Percentiles rank a stretch among this genome's conserved stretches.
These are phyloP conservation scores for Tulasnella sp. DNA, from an alignment of 768 basidiomycete species.

Conservation along the genomic window DNA sequence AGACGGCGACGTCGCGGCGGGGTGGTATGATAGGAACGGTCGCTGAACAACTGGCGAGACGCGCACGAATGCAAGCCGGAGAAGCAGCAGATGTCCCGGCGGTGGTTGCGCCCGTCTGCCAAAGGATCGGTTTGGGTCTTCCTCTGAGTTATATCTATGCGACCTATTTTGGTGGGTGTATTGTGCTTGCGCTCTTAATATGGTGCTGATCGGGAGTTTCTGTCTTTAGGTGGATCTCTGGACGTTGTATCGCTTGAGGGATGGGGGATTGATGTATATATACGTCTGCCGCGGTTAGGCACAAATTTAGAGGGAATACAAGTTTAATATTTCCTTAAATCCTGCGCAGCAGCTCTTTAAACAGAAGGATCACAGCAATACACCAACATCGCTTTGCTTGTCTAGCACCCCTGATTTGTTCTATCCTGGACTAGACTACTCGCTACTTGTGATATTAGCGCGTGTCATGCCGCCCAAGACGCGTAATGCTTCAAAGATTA, in stretches of 20 bases:
- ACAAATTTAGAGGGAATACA: slow-evolving; percentile 81
- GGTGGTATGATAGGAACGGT: slow-evolving; percentile 68
- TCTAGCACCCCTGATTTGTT: no score
- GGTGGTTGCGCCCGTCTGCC: neutral
- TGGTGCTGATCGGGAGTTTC: neutral
- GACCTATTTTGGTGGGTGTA: slow-evolving; percentile 42
- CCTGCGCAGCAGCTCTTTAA: neutral
- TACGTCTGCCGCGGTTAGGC: slow-evolving; percentile 72
- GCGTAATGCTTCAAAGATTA: neutral
- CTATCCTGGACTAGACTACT: neutral
- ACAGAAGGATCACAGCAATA: neutral
- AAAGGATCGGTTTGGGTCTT: slow-evolving; percentile 63
- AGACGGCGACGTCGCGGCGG: slow-evolving; percentile 48
- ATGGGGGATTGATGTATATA: slow-evolving; percentile 74
- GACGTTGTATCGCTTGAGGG: slow-evolving; percentile 73
- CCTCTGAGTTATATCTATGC: slow-evolving; percentile 87
- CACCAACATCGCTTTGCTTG: no score
- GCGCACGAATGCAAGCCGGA: slow-evolving; percentile 26
- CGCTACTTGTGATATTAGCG: neutral
- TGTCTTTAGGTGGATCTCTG: slow-evolving; percentile 53
- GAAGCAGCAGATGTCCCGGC: neutral
- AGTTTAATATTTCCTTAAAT: slow-evolving; percentile 32
- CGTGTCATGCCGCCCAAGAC: slow-evolving; percentile 8
- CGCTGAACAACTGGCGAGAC: slow-evolving; percentile 57
- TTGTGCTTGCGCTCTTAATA: no score